Conservation (phyloP, 1,139 yeast genomes). For the Yamadazyma oceani region DNA sequence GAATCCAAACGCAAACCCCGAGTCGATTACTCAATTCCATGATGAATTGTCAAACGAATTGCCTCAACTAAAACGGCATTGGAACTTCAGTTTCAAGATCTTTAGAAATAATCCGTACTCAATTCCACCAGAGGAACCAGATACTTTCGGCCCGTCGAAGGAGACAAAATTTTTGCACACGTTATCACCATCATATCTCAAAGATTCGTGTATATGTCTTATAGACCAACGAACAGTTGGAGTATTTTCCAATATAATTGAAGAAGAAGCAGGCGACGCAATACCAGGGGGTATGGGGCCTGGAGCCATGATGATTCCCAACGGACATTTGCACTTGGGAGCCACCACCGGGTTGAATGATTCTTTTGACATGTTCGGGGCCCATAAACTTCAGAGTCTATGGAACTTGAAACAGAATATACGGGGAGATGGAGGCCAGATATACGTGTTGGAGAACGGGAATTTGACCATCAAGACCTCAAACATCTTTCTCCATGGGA, state of each 20-base stretch:
- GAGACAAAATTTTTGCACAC: slow-evolving; percentile 57
- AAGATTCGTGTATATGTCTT: slow-evolving; percentile 51
- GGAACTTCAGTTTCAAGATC: slow-evolving; percentile 65
- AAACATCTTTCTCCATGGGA: slow-evolving; percentile 73
- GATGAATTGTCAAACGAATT: slow-evolving; percentile 65
- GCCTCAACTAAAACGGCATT: slow-evolving; percentile 57
- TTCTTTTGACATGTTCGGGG: slow-evolving; percentile 47
- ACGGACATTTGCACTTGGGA: slow-evolving; percentile 40
- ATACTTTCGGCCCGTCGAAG: slow-evolving; percentile 28
- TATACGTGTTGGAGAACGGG: slow-evolving; percentile 53
- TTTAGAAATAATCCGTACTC: slow-evolving; percentile 61
- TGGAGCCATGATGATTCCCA: slow-evolving; percentile 32
- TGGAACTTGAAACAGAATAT: slow-evolving; percentile 75
- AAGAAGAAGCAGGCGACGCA: slow-evolving; percentile 34
- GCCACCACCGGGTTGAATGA: slow-evolving; percentile 52
- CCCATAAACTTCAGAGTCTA: slow-evolving; percentile 62
- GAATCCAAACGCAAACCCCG: slow-evolving; percentile 59
- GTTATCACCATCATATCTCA: slow-evolving; percentile 53
- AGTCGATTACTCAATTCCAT: slow-evolving; percentile 63
- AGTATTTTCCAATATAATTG: slow-evolving; percentile 40
- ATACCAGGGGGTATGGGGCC: slow-evolving; percentile 12
- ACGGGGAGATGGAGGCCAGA: slow-evolving; percentile 74
- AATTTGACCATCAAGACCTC: slow-evolving; percentile 56
- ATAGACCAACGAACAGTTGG: slow-evolving; percentile 49
- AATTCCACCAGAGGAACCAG: slow-evolving; percentile 39